Conservation (phyloP, 257 asterid species). For the Euphrasia confusa region DNA sequence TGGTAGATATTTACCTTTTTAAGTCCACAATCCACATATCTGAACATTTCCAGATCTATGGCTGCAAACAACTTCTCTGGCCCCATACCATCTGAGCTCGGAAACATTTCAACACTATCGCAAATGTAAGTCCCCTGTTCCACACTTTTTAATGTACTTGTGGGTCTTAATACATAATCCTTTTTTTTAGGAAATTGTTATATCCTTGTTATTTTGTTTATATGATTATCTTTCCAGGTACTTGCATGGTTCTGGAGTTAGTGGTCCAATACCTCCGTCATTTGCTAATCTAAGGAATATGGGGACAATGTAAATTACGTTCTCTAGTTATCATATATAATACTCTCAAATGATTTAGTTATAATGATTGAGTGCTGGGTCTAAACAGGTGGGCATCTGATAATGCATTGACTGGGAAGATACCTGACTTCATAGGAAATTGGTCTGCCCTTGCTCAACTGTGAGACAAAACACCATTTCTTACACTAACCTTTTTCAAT, state of each 20-base stretch:
- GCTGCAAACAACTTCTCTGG: conserved; percentile 74
- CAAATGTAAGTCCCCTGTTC: conserved; percentile 38
- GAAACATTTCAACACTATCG: conserved; percentile 45
- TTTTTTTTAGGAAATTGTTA: neutral
- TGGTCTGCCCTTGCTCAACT: conserved; percentile 30
- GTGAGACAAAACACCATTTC: conserved; percentile 25
- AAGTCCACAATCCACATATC: no score
- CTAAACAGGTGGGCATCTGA: conserved; percentile 37
- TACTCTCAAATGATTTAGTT: neutral
- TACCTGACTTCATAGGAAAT: conserved; percentile 46
- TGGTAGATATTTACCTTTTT: neutral
- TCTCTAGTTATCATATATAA: conserved; percentile 11
- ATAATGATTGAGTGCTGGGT: neutral
- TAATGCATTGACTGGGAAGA: conserved; percentile 30
- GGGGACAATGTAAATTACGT: conserved; percentile 38
- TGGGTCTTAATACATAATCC: neutral
- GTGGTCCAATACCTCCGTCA: conserved; percentile 48
- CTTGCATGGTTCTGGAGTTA: conserved; percentile 52
- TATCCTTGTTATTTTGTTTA: neutral
- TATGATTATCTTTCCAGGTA: conserved; percentile 29
- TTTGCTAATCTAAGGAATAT: conserved; percentile 42
- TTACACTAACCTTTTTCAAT: neutral
- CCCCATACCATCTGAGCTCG: conserved; percentile 66
- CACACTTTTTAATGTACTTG: neutral
- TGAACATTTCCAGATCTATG: conserved; percentile 35